Base-by-base conservation (phyloP, 129 eudicot genomes). In the Arctium lappa region DNA sequence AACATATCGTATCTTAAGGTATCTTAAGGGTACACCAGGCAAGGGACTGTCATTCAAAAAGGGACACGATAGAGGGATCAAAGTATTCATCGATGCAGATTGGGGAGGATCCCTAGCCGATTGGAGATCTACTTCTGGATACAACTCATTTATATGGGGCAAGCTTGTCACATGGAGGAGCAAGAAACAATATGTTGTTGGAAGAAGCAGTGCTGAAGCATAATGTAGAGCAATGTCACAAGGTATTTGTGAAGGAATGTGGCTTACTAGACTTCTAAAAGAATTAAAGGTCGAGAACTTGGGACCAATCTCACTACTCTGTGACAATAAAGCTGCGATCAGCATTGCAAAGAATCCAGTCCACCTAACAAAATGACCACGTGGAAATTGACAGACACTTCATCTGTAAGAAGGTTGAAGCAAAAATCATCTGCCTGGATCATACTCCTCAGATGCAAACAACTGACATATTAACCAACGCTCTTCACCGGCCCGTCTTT, bases 311-410 rank as follows among this genome's bases (percentile, higher is more conserved):
- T 44, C 50, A 37, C 22, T 79, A 12, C 63, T 63, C 5, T 63
- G 74, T 31, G 75, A 79, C 22, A 66, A 39, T 5, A 22, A 79
- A 32, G 63, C 36, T 12, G n/a, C 66, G 4, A 66, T 79, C 18
- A 66, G 22, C 37, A 79, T 79, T 66, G 50, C 74, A 5, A 33
- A 63, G 12, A 66, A 79, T 79, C 65, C 22, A 0, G 74, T 79
- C 33, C 60, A 63, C 69, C 81, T 13, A 56, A 77, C 31, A 32
- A 46, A 6, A 77, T 69, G 11, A 77, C 31, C 73, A 77, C n/a
- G 40, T 60, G 1, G 81, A 77, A 44, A 56, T 77, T 3, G 81
- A 77, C 29, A 12, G 50, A 42, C 81, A 77, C 44, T 53, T 77
- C 44, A 53, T 27, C 1, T 30, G 37, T 50, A 32, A 44, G 27